Evolutionary conservation across 768 basidiomycete species (phyloP), one percentile per base, ranked within the genome.

Genomic region (Hygrocybe punicea): DNA sequence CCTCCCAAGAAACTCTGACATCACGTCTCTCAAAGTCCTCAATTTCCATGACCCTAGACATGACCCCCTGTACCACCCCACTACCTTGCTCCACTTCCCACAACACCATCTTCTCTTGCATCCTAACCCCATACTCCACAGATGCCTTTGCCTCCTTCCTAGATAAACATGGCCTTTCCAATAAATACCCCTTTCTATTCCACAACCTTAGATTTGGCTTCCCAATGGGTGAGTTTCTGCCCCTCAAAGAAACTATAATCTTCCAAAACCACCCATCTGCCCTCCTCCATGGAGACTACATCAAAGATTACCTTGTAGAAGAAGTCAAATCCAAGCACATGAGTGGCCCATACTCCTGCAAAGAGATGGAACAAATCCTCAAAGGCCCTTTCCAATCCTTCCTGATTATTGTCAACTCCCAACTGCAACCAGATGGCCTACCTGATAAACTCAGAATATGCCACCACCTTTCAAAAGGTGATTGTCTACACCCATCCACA

Each of bases 371-470:
- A 17, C 9, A 7, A 4, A 62, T 72, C 16, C 49, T 74, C 2
- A 17, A 56, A 1, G 69, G 72, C 4, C 66, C 67, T 8, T 74
- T 73, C 51, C 60, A 65, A 21, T 29, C 29, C 5, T 64, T 67
- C 4, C 69, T 67, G 5, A 45, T 58, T 25, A 58, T 51, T 9
- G 39, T 58, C 11, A 21, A 44, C n/a, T 21, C 46, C n/a, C 57
- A 58, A 53, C 37, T 36, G 13, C 57, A 58, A 46, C 58, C 36
- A 16, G 49, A 29, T 11, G 36, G 58, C 36, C 60, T 56, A 14
- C 50, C 62, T 11, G 62, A 61, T 24, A 69, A 69, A 53, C 42
- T 58, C 29, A 58, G 60, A 0, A 50, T 64, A 9, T 62, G 62
- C n/a, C 55, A 53, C 14, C 61, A 66, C 35, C 60, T 65, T 0